Evolutionary conservation across 768 basidiomycete genomes (phyloP).

Genomic region (Boletus pseudo-olivaceus): DNA sequence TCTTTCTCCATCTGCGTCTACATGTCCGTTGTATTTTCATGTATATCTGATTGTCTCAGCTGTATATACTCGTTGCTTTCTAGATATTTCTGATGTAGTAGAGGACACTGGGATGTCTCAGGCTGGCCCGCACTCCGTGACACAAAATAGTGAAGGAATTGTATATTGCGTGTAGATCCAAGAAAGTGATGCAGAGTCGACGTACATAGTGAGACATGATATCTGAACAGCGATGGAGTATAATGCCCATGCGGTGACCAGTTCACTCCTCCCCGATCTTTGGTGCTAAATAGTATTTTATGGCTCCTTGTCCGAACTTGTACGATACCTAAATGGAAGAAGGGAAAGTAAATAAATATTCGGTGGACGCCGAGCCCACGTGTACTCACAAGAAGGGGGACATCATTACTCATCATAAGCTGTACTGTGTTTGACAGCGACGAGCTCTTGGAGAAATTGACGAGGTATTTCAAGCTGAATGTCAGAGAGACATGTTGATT

Average conservation of each 20-base stretch:
- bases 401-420: conserved; percentile 89
- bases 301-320: conserved; percentile 82
- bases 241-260: not conserved
- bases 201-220: conserved; percentile 15
- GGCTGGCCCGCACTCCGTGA: not conserved
- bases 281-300: conserved; percentile 94
- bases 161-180: conserved; percentile 13
- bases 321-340: conserved; percentile 65
- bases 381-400: conserved; percentile 72
- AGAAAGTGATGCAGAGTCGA: conserved; percentile 1
- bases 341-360: not conserved
- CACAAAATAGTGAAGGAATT: not conserved
- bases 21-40: not conserved
- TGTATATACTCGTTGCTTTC: conserved; percentile 17
- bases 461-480: conserved; percentile 95
- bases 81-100: not conserved
- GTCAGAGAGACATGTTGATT: conserved; percentile 89
- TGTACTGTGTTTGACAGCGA: conserved; percentile 68
- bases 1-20: conserved; percentile 5
- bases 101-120: not conserved
- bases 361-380: not conserved
- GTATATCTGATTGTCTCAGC: conserved; percentile 7
- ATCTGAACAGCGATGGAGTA: conserved; percentile 11
- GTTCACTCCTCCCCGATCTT: conserved; percentile 85
- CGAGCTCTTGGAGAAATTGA: conserved; percentile 92